Evolutionary conservation across 345 rosid species (phyloP).

Genomic region (Psidium guajava): DNA sequence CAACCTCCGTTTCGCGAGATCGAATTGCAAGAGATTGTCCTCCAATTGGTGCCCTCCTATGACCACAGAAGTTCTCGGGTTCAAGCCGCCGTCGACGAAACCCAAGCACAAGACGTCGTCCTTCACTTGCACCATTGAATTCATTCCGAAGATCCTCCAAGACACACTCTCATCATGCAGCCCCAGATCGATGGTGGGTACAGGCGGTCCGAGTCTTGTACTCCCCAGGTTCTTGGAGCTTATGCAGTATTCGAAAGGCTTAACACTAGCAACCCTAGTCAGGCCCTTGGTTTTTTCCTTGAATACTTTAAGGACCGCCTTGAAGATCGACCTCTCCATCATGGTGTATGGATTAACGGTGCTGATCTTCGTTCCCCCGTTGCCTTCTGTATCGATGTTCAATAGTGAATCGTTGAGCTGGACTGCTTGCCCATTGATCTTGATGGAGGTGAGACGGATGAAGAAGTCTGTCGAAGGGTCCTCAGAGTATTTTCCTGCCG

Average conservation of each 20-base stretch:
- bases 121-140: conserved; percentile 30
- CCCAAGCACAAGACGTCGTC: conserved; percentile 21
- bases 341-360: conserved; percentile 57
- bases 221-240: conserved; percentile 15
- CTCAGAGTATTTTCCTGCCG: background rate
- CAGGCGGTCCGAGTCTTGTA: conserved; percentile 35
- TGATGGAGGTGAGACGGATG: conserved; percentile 26
- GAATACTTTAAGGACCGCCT: conserved; percentile 32
- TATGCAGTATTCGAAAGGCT: conserved; percentile 55
- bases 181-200: conserved; percentile 25
- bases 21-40: conserved; percentile 26
- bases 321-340: conserved; percentile 39
- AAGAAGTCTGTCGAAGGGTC: conserved; percentile 29
- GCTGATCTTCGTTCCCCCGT: conserved; percentile 67
- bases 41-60: conserved; percentile 33
- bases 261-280: conserved; percentile 21
- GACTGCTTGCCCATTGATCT: conserved; percentile 19
- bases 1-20: conserved; percentile 21
- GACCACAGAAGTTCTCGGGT: conserved; percentile 19
- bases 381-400: conserved; percentile 16
- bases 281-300: conserved; percentile 27
- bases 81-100: conserved; percentile 18
- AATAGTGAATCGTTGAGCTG: conserved; percentile 19
- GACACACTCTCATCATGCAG: conserved; percentile 16
- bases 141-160: conserved; percentile 30